Evolutionary conservation across 2,329 filamentous ascomycete genomes (phyloP), one percentile per base, ranked within the genome.

Genomic region (Fusarium austroafricanum): DNA sequence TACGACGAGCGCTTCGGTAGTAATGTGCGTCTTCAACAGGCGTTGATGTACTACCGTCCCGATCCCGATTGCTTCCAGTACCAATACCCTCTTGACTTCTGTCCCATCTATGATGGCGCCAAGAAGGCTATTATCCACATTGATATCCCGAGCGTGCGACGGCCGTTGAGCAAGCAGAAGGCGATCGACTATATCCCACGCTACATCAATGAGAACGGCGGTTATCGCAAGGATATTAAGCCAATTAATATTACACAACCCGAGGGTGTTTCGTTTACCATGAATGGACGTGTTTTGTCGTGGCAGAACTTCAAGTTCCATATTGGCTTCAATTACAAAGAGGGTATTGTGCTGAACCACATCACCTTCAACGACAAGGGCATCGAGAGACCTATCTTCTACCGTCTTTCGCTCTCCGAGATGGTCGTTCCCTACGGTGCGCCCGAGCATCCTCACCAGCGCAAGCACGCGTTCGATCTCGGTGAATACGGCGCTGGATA

Each of bases 261-360:
- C 0, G 92, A 96, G 72, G 94, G 94, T 17, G 93, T 97, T 1
- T 96, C 92, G 0, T 97, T 97, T 83, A 88, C 85, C 20, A 82
- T 97, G 69, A 86, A 90, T 4, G 71, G 92, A 2, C 83, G 93
- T 12, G 87, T 87, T 44, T 85, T 97, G 50, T 88, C 89, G 68
- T 97, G 94, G 94, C 94, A 97, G 79, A 97, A 96, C 76, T 97
- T 93, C 92, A 95, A 88, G 73, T 88, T 97, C 68, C 94, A 97
- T 77, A 88, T 97, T 61, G 94, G 94, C 23, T 97, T 97, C 86
- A 97, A 97, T 83, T 96, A 97, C 82, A 88, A 92, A 26, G 94
- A 97, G 80, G 94, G 94, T 21, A 91, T 97, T 71, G 92, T 97
- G 3, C 83, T 97, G 9, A 96, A 92, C 79, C 93, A 97, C 80